Evolutionary conservation across 108 stramenopile species (phyloP), one percentile per base, ranked within the genome.

Genomic region (Skeletonema costatum): DNA sequence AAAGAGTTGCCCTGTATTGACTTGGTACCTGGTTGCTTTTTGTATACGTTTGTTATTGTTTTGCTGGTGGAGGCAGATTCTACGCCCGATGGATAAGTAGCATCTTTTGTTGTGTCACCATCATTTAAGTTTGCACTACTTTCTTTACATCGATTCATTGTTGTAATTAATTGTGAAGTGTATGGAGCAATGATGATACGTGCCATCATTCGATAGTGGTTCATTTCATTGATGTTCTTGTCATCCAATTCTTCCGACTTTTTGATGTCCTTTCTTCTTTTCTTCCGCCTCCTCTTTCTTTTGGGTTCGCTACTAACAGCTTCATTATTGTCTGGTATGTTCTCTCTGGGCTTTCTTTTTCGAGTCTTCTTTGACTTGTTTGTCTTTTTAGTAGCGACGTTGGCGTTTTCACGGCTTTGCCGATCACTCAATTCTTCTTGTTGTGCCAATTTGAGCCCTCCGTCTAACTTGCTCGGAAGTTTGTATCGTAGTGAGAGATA

Each of bases 111-210:
- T 17, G 68, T 64, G 9, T 64, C 63, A 1, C 11, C 38, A 64
- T 64, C 9, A 64, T 38, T 64, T 16, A 35, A 0, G 9, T 64
- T 38, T 19, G 6, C 0, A 21, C 32, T 38, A 29, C 38, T 72
- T 44, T 30, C 7, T 25, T 71, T 71, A 60, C 36, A 71, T 12
- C 42, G 39, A 29, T 68, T 61, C 42, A 81, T 63, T 3, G 35
- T 17, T 17, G 31, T 62, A 66, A 76, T 71, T 19, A 69, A 41
- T 21, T 31, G 38, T 12, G 63, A 56, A 19, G 75, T 82, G 33
- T 74, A 84, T 9, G 83, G 83, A 56, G 83, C 83, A 39, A 84
- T 38, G 38, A 84, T 79, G 25, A 84, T 70, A 12, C 83, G 78
- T n/a, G 63, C 65, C 78, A 84, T 80, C 60, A 66, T 64, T 66